Conservation (phyloP, 1,139 yeast genomes). For the Maudiozyma humilis region DNA sequence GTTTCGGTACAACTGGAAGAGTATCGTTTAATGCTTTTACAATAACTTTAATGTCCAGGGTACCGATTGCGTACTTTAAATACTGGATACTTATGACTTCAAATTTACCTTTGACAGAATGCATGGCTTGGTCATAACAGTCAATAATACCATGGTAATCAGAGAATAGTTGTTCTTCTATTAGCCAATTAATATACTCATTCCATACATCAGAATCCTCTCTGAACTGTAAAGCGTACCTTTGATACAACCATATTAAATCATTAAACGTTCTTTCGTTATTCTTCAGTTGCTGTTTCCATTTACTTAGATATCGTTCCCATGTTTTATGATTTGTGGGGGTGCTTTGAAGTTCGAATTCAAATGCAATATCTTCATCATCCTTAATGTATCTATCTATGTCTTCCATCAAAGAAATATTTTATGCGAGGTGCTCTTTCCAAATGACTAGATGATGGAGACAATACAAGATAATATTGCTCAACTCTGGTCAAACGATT, state of each 20-base stretch:
- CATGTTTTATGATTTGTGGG: constrained; percentile 20
- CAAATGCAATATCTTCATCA: constrained; percentile 28
- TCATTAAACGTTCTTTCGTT: constrained; percentile 11
- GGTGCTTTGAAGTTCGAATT: constrained; percentile 26
- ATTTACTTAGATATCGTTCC: constrained; percentile 24
- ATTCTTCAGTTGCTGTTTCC: constrained; percentile 12
- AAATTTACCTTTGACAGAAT: constrained; percentile 39
- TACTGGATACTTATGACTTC: constrained; percentile 48
- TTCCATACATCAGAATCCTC: constrained; percentile 18
- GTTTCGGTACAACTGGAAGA: constrained; percentile 38
- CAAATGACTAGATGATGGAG: no score
- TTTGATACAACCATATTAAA: constrained; percentile 27
- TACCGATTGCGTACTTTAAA: constrained; percentile 38
- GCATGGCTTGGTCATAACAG: constrained; percentile 44
- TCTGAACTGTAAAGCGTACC: constrained; percentile 19
- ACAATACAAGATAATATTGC: no score
- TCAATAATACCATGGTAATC: constrained; percentile 9
- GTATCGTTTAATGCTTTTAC: constrained; percentile 47
- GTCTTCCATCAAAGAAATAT: constrained; percentile 1
- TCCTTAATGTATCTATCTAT: constrained; percentile 9
- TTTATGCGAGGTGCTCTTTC: no score
- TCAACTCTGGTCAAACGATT: no score
- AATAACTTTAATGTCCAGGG: constrained; percentile 37
- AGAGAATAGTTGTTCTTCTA: constrained; percentile 2
- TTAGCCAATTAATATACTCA: constrained; percentile 18